Evolutionary conservation across 768 basidiomycete genomes (phyloP).

Genomic region (Boletus reticulatus): DNA sequence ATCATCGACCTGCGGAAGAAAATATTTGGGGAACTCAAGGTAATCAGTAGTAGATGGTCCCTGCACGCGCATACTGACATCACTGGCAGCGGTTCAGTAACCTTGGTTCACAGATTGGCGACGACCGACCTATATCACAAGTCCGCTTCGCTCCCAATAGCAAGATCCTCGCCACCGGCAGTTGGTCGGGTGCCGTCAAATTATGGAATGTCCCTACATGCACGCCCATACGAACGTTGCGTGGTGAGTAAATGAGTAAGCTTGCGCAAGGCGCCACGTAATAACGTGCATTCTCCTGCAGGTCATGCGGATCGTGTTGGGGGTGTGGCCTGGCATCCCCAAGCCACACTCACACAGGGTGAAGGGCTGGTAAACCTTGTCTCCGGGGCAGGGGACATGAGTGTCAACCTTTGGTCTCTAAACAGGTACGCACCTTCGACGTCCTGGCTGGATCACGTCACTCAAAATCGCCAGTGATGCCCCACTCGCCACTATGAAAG

Average conservation of each 20-base stretch:
- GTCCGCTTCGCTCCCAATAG: conserved; percentile 95
- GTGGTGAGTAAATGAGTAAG: conserved; percentile 49
- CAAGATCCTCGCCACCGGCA: conserved; percentile 84
- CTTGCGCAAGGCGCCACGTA: background rate
- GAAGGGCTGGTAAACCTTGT: conserved; percentile 75
- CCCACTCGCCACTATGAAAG: conserved; percentile 81
- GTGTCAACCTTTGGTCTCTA: conserved; percentile 86
- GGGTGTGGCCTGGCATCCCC: conserved; percentile 97
- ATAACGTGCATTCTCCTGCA: conserved; percentile 27
- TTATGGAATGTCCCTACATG: conserved; percentile 95
- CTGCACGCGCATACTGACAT: background rate
- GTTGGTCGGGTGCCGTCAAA: conserved; percentile 95
- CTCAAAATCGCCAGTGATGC: conserved; percentile 56
- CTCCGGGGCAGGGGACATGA: conserved; percentile 87
- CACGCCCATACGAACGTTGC: conserved; percentile 69
- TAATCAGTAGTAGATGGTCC: conserved; percentile 32
- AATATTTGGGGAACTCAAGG: conserved; percentile 87
- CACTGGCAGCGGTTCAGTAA: conserved; percentile 76
- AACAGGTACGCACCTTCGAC: conserved; percentile 52
- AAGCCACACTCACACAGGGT: conserved; percentile 74
- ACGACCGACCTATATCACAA: conserved; percentile 90
- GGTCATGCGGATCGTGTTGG: conserved; percentile 91
- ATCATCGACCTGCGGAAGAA: conserved; percentile 93
- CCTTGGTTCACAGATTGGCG: conserved; percentile 96
- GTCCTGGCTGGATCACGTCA: background rate